Percentiles rank a stretch among this genome's conserved stretches.
These are phyloP conservation scores for Mucor racemosus DNA, from an alignment of 371 early-diverging fungal genomes.

Conservation along the genomic window DNA sequence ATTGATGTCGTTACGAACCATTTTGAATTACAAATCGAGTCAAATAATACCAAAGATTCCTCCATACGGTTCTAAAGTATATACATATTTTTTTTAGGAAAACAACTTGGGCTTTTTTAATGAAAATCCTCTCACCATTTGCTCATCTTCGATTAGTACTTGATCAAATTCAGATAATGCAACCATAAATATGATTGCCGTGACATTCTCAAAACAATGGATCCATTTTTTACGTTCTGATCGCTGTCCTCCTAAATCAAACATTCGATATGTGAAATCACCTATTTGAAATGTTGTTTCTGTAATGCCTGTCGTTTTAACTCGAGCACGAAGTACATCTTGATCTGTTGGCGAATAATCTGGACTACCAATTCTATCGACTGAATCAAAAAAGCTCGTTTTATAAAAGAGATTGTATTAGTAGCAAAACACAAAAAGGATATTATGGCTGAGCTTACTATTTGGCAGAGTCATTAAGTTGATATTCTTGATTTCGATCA, in stretches of 20 bases:
- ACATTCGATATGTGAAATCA: conserved; percentile 75
- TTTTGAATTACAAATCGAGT: conserved; percentile 94
- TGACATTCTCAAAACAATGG: conserved; percentile 89
- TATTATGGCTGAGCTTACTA: conserved; percentile 55
- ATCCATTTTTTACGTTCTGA: conserved; percentile 91
- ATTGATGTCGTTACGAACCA: conserved; percentile 95
- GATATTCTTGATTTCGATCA: conserved; percentile 75
- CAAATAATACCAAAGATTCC: conserved; percentile 93
- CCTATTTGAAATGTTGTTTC: conserved; percentile 81
- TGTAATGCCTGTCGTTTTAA: conserved; percentile 80
- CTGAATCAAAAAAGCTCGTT: conserved; percentile 84
- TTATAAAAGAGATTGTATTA: too few species aligned
- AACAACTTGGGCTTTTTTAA: too few species aligned
- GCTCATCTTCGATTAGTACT: conserved; percentile 84
- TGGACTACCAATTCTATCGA: conserved; percentile 81
- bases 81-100: not conserved
- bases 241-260: conserved; percentile 90
- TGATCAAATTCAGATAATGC: conserved; percentile 92
- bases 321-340: conserved; percentile 72
- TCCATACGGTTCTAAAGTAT: conserved; percentile 88
- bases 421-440: not conserved
- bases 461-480: conserved; percentile 81
- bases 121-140: not conserved
- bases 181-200: conserved; percentile 88
- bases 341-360: conserved; percentile 80